Percentiles rank a stretch among this genome's conserved stretches.
Conservation (phyloP, 2,329 filamentous ascomycete species). For the Colletotrichum ledebouriae region DNA sequence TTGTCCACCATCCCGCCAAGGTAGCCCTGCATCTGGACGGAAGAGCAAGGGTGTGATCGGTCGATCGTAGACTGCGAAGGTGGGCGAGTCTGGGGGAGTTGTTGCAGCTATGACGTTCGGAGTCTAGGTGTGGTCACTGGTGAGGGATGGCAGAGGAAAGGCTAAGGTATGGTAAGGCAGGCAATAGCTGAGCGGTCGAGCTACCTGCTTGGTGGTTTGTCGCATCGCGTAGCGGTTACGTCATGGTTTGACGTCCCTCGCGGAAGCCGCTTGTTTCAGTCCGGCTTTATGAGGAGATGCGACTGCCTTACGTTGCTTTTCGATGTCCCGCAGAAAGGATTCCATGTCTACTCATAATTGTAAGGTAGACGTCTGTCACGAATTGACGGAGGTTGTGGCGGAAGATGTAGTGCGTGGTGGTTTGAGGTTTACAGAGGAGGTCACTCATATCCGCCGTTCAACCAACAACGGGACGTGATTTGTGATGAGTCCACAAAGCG, state of each 20-base stretch:
- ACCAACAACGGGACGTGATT: too few relatives aligned
- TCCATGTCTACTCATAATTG: too few relatives aligned
- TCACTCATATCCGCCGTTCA: too few relatives aligned
- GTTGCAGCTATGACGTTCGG: slow-evolving; percentile 34
- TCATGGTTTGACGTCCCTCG: slow-evolving; percentile 7
- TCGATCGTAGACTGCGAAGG: slow-evolving; percentile 27
- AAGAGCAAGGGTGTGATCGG: slow-evolving; percentile 19
- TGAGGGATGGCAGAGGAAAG: neutral
- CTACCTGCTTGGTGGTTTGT: neutral
- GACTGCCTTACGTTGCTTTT: too few relatives aligned
- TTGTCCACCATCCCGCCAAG: slow-evolving; percentile 34
- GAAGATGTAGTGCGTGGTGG: neutral
- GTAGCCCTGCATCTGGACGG: slow-evolving; percentile 23
- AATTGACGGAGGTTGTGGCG: too few relatives aligned
- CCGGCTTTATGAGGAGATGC: too few relatives aligned
- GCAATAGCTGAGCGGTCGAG: neutral
- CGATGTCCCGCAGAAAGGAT: too few relatives aligned
- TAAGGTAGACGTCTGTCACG: too few relatives aligned
- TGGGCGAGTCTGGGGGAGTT: slow-evolving; percentile 18
- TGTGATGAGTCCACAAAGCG: neutral
- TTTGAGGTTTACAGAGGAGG: too few relatives aligned
- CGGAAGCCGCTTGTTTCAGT: too few relatives aligned
- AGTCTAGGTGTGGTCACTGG: neutral
- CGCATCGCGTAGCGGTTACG: slow-evolving; percentile 19
- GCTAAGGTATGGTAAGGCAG: neutral